Base-by-base conservation (phyloP, 225 moss, liverwort and hornwort genomes). In the Asterella californica region DNA sequence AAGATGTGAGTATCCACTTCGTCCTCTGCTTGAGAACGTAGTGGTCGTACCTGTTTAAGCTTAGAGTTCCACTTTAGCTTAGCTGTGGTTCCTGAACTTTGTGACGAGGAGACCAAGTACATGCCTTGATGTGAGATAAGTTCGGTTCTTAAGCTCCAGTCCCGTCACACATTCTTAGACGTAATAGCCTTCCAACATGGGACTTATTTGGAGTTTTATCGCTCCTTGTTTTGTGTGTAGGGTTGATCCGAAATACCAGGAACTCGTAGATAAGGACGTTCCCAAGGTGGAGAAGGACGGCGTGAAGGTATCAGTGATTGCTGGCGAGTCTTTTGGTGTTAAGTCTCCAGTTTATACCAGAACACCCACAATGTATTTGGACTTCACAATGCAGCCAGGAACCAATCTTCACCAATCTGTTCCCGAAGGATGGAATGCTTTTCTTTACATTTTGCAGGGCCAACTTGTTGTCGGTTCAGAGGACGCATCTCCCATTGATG, bases 381-480 rank as follows among this genome's bases (percentile, higher is more conserved):
- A 96, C 69, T 92, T 96, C 70, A 90, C 90, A 15, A 64, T 96
- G 29, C 91, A 93, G 62, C 92, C 93, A 5, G 93, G 92, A 38
- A 85, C 91, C 4, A 77, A 76, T 7, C 48, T 96, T 24, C 87
- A 87, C 66, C 93, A 96, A 80, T 85, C 89, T 67, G 82, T 93
- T 22, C 95, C 93, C 4, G 85, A 87, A 72, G 93, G 93, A 48
- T 96, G 93, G 93, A 96, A 96, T 70, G 91, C 95, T 21, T 96
- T 96, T 81, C 71, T 91, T 6, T 96, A 89, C 66, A 80, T 87
- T 46, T 55, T 96, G 42, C 78, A 87, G 52, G 95, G 95, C n/a
- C 83, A 63, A 48, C 18, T 89, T 46, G 88, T 87, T 29, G 79
- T 92, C 22, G 92, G 92, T 60, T 84, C 81, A 27, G 81, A 88